These are phyloP conservation scores for Claviceps fusiformis DNA, from an alignment of 2,329 filamentous ascomycete species.

Conservation along the genomic window DNA sequence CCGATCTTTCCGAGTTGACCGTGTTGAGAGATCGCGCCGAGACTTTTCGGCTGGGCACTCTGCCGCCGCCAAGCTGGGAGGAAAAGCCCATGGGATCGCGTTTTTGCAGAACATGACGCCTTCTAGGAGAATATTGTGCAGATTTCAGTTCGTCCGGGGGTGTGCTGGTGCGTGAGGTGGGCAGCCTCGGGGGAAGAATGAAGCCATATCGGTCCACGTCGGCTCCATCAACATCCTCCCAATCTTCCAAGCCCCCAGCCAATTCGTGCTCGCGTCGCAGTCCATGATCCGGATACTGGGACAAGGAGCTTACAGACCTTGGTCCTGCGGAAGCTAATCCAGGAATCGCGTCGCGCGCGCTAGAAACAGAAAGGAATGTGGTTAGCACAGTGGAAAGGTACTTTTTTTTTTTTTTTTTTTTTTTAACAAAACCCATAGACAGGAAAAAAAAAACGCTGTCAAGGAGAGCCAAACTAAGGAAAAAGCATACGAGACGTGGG, in stretches of 20 bases:
- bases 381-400: background rate
- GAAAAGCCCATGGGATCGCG: conserved; percentile 23
- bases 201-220: conserved; percentile 58
- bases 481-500: conserved; percentile 44
- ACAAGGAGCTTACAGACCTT: conserved; percentile 30
- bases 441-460: background rate
- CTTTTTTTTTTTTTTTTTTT: too few relatives aligned
- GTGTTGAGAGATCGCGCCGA: conserved; percentile 47
- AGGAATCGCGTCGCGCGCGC: conserved; percentile 13
- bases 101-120: conserved; percentile 31
- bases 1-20: conserved; percentile 38
- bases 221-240: conserved; percentile 47
- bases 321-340: conserved; percentile 22
- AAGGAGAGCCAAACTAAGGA: conserved; percentile 24
- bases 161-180: conserved; percentile 27
- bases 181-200: conserved; percentile 34
- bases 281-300: conserved; percentile 25
- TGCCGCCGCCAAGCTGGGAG: conserved; percentile 24
- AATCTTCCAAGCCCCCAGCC: conserved; percentile 50
- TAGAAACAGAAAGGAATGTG: background rate
- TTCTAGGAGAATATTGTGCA: conserved; percentile 30
- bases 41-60: conserved; percentile 38
- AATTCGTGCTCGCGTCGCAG: conserved; percentile 30
- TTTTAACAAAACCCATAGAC: background rate
- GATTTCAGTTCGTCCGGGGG: conserved; percentile 29